phyloP scores from a whole-genome alignment of 2,329 filamentous ascomycete species.

The Paracorniculantispora psalliotae region DNA sequence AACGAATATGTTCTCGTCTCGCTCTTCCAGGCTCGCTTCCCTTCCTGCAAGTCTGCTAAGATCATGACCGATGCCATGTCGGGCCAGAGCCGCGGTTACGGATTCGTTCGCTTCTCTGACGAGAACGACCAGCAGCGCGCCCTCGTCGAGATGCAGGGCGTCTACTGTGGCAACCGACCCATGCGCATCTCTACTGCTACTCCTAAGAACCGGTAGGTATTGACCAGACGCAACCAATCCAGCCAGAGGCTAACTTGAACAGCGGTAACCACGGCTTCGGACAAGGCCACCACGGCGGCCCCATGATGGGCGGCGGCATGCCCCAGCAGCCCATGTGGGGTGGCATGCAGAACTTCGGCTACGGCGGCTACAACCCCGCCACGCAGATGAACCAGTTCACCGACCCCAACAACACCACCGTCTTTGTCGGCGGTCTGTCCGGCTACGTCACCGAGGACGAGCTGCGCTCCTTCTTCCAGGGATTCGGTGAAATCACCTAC shows the following conservation, averaged over 20 bases:
- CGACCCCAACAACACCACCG: slow-evolving; percentile 98
- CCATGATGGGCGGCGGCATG: slow-evolving; percentile 43
- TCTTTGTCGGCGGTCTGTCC: slow-evolving; percentile 94
- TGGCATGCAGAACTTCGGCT: slow-evolving; percentile 32
- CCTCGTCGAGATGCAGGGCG: slow-evolving; percentile 96
- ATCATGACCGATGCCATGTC: slow-evolving; percentile 99
- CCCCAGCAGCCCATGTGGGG: slow-evolving; percentile 43
- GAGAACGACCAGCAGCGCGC: slow-evolving; percentile 95
- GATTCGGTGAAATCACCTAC: slow-evolving; percentile 98
- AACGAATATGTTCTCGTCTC: slow-evolving; percentile 98
- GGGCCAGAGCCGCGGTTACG: slow-evolving; percentile 95
- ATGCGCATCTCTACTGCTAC: slow-evolving; percentile 99
- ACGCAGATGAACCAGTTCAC: slow-evolving; percentile 96
- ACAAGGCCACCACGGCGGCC: slow-evolving; percentile 37
- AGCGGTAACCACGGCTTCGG: slow-evolving; percentile 37
- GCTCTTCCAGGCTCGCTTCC: slow-evolving; percentile 93
- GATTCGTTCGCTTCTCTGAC: slow-evolving; percentile 94
- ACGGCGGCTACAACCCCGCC: slow-evolving; percentile 44
- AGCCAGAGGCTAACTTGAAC: slow-evolving; percentile 13
- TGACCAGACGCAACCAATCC: background rate
- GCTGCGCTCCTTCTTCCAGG: slow-evolving; percentile 99
- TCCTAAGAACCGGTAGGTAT: slow-evolving; percentile 74
- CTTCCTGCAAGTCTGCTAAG: slow-evolving; percentile 97
- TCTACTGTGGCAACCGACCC: slow-evolving; percentile 96
- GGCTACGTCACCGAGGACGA: slow-evolving; percentile 99